Evolutionary conservation across 164 flowering plant genomes (phyloP).

Genomic region (Berberis vulgaris): DNA sequence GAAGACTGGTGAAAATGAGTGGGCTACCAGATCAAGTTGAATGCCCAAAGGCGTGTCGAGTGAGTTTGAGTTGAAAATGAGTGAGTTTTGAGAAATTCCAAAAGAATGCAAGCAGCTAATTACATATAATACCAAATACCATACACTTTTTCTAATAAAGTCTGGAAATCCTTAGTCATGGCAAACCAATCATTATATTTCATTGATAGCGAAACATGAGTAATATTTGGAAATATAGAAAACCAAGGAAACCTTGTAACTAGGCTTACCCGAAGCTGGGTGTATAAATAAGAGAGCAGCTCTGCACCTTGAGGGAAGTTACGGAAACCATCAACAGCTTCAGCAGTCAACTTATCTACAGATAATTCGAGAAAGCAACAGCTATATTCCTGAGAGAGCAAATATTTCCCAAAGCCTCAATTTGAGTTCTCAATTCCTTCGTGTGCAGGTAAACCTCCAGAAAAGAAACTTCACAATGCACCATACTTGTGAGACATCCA

Average conservation of each 20-base stretch:
- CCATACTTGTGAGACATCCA: conserved; percentile 51
- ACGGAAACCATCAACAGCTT: conserved; percentile 31
- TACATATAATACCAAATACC: too few relatives aligned
- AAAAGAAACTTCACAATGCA: conserved; percentile 54
- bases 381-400: conserved; percentile 43
- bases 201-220: not conserved
- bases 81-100: too few relatives aligned
- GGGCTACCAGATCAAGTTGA: too few relatives aligned
- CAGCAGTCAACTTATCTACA: conserved; percentile 30
- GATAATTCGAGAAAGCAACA: conserved; percentile 25
- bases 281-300: conserved; percentile 67
- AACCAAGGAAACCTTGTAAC: not conserved
- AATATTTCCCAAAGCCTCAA: conserved; percentile 63
- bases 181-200: not conserved
- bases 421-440: conserved; percentile 53
- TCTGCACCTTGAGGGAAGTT: conserved; percentile 67
- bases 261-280: conserved; percentile 54
- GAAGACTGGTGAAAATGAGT: too few relatives aligned
- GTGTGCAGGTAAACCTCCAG: conserved; percentile 80
- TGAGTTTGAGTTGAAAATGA: too few relatives aligned
- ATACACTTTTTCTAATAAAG: too few relatives aligned
- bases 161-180: too few relatives aligned
- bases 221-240: not conserved
- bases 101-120: too few relatives aligned
- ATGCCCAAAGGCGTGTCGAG: too few relatives aligned